Base-by-base conservation (phyloP, 768 basidiomycete genomes). In the Suillus variegatus region DNA sequence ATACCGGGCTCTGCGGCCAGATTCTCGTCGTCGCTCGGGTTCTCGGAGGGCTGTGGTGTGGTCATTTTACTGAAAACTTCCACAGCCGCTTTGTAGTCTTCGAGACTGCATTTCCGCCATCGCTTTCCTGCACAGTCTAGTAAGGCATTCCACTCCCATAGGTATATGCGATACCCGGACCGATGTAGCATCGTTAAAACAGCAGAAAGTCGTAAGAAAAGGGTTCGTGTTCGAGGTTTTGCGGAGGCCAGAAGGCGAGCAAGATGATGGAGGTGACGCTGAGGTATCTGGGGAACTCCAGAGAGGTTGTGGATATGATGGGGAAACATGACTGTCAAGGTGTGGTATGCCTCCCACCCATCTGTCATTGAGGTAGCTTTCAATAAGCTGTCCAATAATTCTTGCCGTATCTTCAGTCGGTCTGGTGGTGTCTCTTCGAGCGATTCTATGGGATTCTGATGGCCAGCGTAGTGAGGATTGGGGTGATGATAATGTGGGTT, bases 111-210 rank as follows among this genome's bases (percentile, higher is more conserved):
- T 72, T 83, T 86, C 64, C 90, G 83, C 78, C 83, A 86, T 4
- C 90, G 89, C 65, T 82, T 84, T 18, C 87, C 91, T 0, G 88
- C 87, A 71, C 81, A 82, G 69, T 89, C 83, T 65, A 94, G 84
- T 54, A 94, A 81, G 9, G 85, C 79, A 72, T 93, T 94, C 90
- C 92, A 94, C 73, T 93, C 86, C 82, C 86, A 86, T n/a, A 78
- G 69, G 67, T 84, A 79, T 40, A 92, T 74, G 13, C 63, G 77
- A 28, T 86, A 89, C 14, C 86, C 88, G n/a, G 78, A 79, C 25
- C 76, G 76, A 64, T 83, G 85, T 47, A 94, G 77, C 52, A 81
- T 82, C 51, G 83, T 83, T 67, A 93, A 71, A 14, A 92, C 84
- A n/a, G 88, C 84, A n/a, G 92, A 79, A 4, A 94, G 81, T 14